phyloP scores from a whole-genome alignment of 1,139 yeast species.

The Taphrina deformans region DNA sequence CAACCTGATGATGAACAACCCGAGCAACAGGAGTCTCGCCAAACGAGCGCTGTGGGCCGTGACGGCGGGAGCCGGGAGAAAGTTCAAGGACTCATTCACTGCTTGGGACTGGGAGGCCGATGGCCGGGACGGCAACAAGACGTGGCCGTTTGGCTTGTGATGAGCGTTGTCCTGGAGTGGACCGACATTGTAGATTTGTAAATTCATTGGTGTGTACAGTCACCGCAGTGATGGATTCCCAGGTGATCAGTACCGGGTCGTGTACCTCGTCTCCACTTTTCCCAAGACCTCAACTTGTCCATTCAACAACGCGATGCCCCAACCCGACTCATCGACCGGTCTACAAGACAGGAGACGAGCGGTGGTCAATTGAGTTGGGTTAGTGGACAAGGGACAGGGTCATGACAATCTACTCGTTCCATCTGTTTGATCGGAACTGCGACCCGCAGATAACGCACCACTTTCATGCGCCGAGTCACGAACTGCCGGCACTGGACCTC shows the following conservation, averaged over 20 bases:
- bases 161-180: background rate
- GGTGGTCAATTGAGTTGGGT: too few species aligned
- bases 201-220: too few species aligned
- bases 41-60: slow-evolving; percentile 4
- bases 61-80: background rate
- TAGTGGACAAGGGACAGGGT: background rate
- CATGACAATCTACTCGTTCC: slow-evolving; percentile 73
- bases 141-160: slow-evolving; percentile 10
- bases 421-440: slow-evolving; percentile 88
- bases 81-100: slow-evolving; percentile 14
- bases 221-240: too few species aligned
- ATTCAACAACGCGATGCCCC: too few species aligned
- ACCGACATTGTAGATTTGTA: too few species aligned
- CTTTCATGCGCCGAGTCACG: background rate
- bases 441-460: slow-evolving; percentile 54
- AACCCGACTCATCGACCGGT: too few species aligned
- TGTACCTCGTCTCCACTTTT: too few species aligned
- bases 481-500: slow-evolving; percentile 38
- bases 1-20: background rate
- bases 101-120: slow-evolving; percentile 23
- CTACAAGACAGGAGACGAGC: too few species aligned
- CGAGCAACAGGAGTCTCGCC: background rate
- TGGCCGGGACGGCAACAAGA: slow-evolving; percentile 11
- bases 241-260: too few species aligned
- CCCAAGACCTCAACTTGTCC: too few species aligned